Base-by-base conservation (phyloP, 2,329 filamentous ascomycete genomes). In the Epichloe festucae region DNA sequence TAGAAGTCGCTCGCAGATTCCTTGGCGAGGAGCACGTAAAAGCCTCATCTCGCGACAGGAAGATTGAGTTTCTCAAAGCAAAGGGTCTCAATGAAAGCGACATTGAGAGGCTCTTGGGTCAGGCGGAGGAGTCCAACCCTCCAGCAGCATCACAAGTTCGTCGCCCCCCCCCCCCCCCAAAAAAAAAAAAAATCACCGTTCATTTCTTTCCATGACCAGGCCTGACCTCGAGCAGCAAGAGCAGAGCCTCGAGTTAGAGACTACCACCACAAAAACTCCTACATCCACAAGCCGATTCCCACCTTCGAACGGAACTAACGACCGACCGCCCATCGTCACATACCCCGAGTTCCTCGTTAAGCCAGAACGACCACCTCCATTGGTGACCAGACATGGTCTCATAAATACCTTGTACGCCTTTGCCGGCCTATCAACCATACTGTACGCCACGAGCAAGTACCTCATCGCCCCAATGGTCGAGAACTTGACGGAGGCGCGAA, bases 1-100 rank as follows among this genome's bases (percentile, higher is more conserved):
- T 72, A 38, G 80, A 88, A 15, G 80, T 89, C 62, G 89, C 89
- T 31, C 75, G 77, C 43, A 78, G 74, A 50, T 96, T 95, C 62
- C 76, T 96, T 4, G 73, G 86, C 48, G 84, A 94, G 54, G 81
- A 86, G 7, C 73, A 76, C 19, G 86, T 95, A 52, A 80, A 77
- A 53, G 71, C 84, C 65, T 81, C 84, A 36, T 74, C 84, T 0
- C 74, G 75, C 44, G 84, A 87, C 52, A 83, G 81, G 67, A 95
- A 95, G 70, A 72, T 78, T 19, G 77, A 78, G 7, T 95, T 95
- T 59, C 70, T 96, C 1, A 76, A 82, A 61, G 79, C 79, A 48
- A 96, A 96, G 65, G 87, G 87, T 3, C 70, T 95, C 7, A 70
- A 69, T 3, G 70, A 77, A 4, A 73, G 76, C 35, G 81, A 91